phyloP scores from a whole-genome alignment of 2,329 filamentous ascomycete species.

The Hypoxylon sp. region DNA sequence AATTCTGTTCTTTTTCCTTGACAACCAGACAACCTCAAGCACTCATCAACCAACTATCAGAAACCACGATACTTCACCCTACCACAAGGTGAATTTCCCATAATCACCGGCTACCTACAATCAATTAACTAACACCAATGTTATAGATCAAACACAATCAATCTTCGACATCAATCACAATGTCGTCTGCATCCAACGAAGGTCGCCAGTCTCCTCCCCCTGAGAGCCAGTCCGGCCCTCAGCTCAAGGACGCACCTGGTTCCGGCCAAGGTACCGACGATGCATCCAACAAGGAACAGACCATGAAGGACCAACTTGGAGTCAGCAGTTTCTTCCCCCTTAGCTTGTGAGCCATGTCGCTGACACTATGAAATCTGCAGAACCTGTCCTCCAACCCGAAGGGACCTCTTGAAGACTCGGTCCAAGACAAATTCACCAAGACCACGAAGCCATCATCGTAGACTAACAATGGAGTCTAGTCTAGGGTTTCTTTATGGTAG shows the following conservation, averaged over 20 bases:
- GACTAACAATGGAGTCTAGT: neutral
- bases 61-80: neutral
- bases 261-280: constrained; percentile 69
- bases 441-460: constrained; percentile 26
- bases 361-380: constrained; percentile 49
- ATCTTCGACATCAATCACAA: constrained; percentile 55
- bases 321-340: too few relatives aligned
- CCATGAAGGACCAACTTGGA: constrained; percentile 65
- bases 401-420: constrained; percentile 69
- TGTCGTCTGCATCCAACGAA: constrained; percentile 66
- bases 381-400: constrained; percentile 74
- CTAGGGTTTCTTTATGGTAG: constrained; percentile 1
- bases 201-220: constrained; percentile 84
- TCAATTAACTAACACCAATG: neutral
- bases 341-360: neutral
- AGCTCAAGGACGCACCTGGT: constrained; percentile 70
- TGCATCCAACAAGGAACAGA: constrained; percentile 63
- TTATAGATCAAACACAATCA: neutral
- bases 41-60: constrained; percentile 9
- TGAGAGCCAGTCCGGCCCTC: constrained; percentile 72
- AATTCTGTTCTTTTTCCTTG: neutral
- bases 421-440: constrained; percentile 72
- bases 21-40: constrained; percentile 7
- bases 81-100: neutral
- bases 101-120: neutral